Evolutionary conservation across 257 asterid species (phyloP).

Genomic region (Buddleja alternifolia): DNA sequence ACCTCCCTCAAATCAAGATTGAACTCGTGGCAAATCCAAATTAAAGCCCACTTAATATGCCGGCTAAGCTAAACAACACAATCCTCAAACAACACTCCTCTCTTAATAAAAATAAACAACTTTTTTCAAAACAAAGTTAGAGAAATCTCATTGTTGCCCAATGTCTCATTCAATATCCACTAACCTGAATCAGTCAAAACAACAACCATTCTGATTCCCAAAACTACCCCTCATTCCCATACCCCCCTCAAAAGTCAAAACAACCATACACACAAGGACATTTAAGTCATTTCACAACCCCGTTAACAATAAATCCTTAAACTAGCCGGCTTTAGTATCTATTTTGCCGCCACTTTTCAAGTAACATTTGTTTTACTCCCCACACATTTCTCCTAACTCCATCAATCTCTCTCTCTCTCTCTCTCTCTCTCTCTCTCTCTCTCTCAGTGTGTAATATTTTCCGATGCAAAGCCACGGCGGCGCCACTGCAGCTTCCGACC

Average conservation of each 20-base stretch:
- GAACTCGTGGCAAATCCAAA: slow-evolving; percentile 46
- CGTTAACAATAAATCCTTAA: slow-evolving; percentile 24
- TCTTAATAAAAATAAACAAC: not conserved
- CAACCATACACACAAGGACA: slow-evolving; percentile 16
- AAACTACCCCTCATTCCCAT: slow-evolving; percentile 28
- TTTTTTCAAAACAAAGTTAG: not conserved
- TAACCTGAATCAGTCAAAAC: slow-evolving; percentile 30
- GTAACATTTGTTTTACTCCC: slow-evolving; percentile 51
- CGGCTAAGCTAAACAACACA: slow-evolving; percentile 62
- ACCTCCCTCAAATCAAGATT: slow-evolving; percentile 28
- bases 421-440: not conserved
- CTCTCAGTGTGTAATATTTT: not conserved
- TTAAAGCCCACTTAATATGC: slow-evolving; percentile 43
- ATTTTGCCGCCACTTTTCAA: slow-evolving; percentile 72
- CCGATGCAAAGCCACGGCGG: slow-evolving; percentile 51
- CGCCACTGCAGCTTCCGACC: slow-evolving; percentile 29
- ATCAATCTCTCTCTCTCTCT: not conserved
- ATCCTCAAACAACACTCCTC: slow-evolving; percentile 41
- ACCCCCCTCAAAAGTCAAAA: not conserved
- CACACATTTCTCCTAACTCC: slow-evolving; percentile 33
- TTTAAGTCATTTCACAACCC: slow-evolving; percentile 34
- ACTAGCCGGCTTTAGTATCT: slow-evolving; percentile 65
- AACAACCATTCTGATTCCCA: slow-evolving; percentile 12
- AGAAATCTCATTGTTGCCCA: not conserved
- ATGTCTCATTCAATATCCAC: slow-evolving; percentile 33